These are phyloP conservation scores for Asclepias syriaca DNA, from an alignment of 257 asterid genomes.

Conservation along the genomic window DNA sequence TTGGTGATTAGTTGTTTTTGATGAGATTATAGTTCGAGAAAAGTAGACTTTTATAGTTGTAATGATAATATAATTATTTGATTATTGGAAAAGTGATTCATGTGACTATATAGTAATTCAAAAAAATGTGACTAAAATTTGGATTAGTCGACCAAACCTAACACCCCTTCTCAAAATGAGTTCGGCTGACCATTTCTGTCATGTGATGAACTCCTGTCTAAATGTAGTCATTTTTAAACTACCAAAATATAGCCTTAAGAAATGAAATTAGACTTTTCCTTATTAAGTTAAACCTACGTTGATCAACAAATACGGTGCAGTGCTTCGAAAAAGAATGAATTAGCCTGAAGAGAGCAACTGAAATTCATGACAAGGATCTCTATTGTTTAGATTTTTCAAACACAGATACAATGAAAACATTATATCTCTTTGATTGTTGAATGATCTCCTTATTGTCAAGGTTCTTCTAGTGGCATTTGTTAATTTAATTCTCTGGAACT, in stretches of 20 bases:
- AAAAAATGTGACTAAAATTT: no score
- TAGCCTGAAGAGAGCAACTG: background rate
- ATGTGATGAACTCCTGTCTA: no score
- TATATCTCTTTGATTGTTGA: background rate
- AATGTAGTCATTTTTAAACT: no score
- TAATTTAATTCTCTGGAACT: conserved; percentile 1
- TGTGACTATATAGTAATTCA: no score
- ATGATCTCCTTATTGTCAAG: background rate
- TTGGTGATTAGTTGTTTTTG: no score
- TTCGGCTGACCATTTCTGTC: no score
- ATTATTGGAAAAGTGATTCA: no score
- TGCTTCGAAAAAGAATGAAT: background rate
- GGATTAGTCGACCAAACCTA: no score
- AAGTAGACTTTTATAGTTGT: no score
- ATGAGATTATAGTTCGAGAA: no score
- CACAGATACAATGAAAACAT: background rate
- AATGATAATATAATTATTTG: no score
- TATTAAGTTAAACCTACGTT: background rate
- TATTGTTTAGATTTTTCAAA: background rate
- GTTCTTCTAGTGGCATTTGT: background rate
- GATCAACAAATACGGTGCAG: background rate
- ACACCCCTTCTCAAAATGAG: no score
- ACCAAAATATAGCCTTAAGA: background rate
- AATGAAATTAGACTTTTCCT: background rate
- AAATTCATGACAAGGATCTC: background rate